Percentiles rank a stretch among this genome's conserved stretches.
These are phyloP conservation scores for Dactylellina haptotyla DNA, from an alignment of 2,329 filamentous ascomycete genomes.

Conservation along the genomic window DNA sequence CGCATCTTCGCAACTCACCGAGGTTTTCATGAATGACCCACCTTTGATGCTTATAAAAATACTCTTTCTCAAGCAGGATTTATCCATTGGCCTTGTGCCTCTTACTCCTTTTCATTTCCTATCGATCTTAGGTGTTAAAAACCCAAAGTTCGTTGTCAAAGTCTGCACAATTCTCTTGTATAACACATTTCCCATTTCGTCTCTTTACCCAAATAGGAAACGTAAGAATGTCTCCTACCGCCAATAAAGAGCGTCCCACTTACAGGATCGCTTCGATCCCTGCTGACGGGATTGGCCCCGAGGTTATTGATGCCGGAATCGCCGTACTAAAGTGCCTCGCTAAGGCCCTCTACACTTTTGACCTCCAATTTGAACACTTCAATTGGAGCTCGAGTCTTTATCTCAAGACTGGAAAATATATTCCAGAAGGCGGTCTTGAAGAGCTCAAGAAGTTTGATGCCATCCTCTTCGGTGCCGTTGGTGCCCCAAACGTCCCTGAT, in stretches of 20 bases:
- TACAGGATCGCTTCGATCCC: conserved; percentile 71
- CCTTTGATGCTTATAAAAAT: conserved; percentile 22
- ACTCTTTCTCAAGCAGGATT: neutral
- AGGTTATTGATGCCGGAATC: conserved; percentile 73
- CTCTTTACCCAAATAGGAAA: neutral
- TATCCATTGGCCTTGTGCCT: neutral
- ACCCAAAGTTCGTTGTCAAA: too few species aligned
- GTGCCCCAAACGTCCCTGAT: conserved; percentile 78
- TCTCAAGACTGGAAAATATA: conserved; percentile 73
- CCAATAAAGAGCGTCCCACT: conserved; percentile 11
- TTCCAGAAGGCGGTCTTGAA: conserved; percentile 78
- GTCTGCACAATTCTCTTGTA: too few species aligned
- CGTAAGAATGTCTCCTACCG: conserved; percentile 31
- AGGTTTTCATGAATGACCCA: neutral
- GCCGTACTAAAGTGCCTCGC: conserved; percentile 69
- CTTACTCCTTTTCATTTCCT: neutral
- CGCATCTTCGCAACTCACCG: conserved; percentile 17
- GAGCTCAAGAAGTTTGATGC: conserved; percentile 88
- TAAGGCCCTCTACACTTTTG: conserved; percentile 68
- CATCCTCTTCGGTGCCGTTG: conserved; percentile 90
- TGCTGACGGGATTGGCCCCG: conserved; percentile 75
- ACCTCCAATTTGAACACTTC: conserved; percentile 70
- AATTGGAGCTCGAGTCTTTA: conserved; percentile 76
- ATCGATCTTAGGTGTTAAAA: neutral
- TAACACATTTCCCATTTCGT: neutral